A percentile compares a stretch with the other conserved stretches of the same genome.
phyloP scores from a whole-genome alignment of 805 yeast genomes.

The Yarrowia sp. region DNA sequence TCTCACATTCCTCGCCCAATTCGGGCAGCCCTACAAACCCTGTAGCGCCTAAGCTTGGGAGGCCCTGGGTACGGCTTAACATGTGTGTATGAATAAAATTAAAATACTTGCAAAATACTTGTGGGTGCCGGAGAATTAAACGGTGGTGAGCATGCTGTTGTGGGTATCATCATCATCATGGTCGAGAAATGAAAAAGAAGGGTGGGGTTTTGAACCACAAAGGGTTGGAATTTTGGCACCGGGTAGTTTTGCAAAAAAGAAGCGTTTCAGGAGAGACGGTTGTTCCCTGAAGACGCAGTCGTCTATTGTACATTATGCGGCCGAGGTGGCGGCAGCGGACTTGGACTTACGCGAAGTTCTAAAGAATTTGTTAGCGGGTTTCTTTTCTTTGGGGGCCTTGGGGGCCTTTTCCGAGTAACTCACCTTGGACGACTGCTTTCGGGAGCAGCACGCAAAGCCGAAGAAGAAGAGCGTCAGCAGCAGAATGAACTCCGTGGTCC shows the following conservation, averaged over 20 bases:
- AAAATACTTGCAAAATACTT: neutral
- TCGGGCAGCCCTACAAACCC: neutral
- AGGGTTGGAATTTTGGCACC: neutral
- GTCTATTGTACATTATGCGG: conserved; percentile 23
- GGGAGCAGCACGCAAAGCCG: conserved; percentile 33
- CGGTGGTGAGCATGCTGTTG: neutral
- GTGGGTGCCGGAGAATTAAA: conserved; percentile 10
- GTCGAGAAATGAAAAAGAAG: neutral
- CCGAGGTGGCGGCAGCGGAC: neutral
- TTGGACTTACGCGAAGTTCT: conserved; percentile 25
- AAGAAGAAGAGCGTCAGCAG: conserved; percentile 37
- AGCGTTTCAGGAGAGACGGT: neutral
- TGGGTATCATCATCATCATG: conserved; percentile 1
- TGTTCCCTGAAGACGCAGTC: too few species aligned
- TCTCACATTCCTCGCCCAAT: conserved; percentile 1
- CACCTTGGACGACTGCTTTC: conserved; percentile 24
- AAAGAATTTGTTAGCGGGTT: conserved; percentile 24
- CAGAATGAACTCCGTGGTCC: conserved; percentile 51
- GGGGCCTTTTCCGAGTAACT: neutral
- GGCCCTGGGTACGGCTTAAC: neutral
- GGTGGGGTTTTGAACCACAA: neutral
- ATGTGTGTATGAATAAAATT: conserved; percentile 14
- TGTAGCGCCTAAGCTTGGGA: neutral
- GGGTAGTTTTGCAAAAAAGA: neutral
- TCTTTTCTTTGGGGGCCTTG: neutral